Evolutionary conservation across 139 green algal genomes (phyloP), one percentile per base, ranked within the genome.

Genomic region (Coelastrella sp.): DNA sequence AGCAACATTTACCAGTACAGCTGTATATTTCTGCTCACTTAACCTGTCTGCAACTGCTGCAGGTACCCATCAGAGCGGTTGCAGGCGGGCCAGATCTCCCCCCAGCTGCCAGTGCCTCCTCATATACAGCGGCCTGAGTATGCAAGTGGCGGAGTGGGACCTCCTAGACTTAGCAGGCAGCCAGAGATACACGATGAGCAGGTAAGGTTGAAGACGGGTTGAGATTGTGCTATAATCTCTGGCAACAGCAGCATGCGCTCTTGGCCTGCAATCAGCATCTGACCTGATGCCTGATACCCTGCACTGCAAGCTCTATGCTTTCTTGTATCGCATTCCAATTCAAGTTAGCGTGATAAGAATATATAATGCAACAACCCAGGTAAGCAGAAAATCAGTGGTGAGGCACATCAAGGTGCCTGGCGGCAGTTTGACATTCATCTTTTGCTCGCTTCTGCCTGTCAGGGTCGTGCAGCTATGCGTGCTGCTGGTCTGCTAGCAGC

Each of bases 401-500:
- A n/a, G n/a, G n/a, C n/a, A n/a, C n/a, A n/a, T n/a, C n/a, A n/a
- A n/a, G n/a, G n/a, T n/a, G n/a, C n/a, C n/a, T n/a, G n/a, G n/a
- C n/a, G n/a, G n/a, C n/a, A n/a, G n/a, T n/a, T n/a, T n/a, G n/a
- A n/a, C n/a, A n/a, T 23, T 57, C 45, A 57, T 2, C 0, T 57
- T 9, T 13, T 57, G 45, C 45, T 57, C 15, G 45, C 45, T 57
- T 23, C 45, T 57, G 11, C 53, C 53, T 64, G 5, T 5, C 87
- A 95, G 91, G 92, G 90, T 30, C 88, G 96, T 3, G 51, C 88
- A 37, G 92, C 90, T 40, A 99, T 99, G 97, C 87, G 95, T 6
- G 96, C 91, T n/a, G 87, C 93, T 0, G 91, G 97, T 38, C 92
- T 89, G 41, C 91, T 99, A 41, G 97, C 97, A 13, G 96, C 96